Evolutionary conservation across 78 protist genomes (phyloP), one percentile per base, ranked within the genome.

Genomic region (slime mould (Dictyostelium discoideum)): DNA sequence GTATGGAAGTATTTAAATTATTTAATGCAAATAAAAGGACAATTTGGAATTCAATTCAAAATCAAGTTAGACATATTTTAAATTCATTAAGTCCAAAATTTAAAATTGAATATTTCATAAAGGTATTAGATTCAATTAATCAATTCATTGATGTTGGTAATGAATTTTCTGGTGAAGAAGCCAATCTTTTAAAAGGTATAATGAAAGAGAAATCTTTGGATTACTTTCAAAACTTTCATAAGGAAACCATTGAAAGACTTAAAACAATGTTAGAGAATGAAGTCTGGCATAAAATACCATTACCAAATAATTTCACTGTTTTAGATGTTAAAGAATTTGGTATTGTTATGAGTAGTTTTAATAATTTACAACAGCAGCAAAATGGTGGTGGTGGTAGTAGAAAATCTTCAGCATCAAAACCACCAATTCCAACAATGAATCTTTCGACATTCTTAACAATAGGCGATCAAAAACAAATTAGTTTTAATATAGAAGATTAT

Each of bases 181-280:
- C 96, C 4, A 78, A 93, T 69, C 20, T 84, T 9, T 46, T 93
- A 72, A 46, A 76, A 50, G 42, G 63, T 29, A 48, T 89, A 29
- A 93, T 93, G 65, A 85, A 79, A 18, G 96, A 93, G 26, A 74
- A 87, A 40, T 93, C 96, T 7, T 74, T 87, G 24, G 92, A 82
- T 20, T 93, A 93, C 46, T 93, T 93, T 65, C 87, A 93, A 86
- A 20, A 82, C 50, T 93, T 87, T 78, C 96, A 93, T 69, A 85
- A 79, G 18, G 67, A 73, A 44, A 77, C 87, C 20, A 84, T 93
- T 13, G 96, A 93, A 40, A 78, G 87, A 79, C n/a, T 93, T 1
- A 85, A 69, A 65, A 79, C 85, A n/a, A 93, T 93, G 96, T 60
- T 93, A 37, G 96, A 93, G 44, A 93, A 93, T 93, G 96, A 93